Evolutionary conservation across 495 filamentous ascomycete genomes (phyloP).

Genomic region (Xanthoparmelia taractica): DNA sequence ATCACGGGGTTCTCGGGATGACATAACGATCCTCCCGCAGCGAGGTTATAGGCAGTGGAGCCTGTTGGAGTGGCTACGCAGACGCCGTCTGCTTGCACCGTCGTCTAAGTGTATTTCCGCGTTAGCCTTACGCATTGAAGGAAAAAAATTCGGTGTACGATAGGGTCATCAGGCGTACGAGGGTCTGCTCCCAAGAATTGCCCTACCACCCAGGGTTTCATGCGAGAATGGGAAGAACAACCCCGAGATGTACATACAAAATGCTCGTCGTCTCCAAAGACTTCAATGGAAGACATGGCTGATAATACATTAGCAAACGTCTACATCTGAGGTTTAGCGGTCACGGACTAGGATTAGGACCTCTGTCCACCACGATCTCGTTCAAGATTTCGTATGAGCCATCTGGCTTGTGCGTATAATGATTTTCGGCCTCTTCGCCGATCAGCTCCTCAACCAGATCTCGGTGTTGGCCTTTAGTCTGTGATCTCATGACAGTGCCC

Average conservation of each 20-base stretch:
- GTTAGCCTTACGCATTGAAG: too few relatives aligned
- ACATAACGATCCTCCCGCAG: slow-evolving; percentile 87
- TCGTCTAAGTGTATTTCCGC: slow-evolving; percentile 38
- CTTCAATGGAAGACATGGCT: slow-evolving; percentile 53
- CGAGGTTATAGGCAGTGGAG: slow-evolving; percentile 94
- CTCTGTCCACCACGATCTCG: slow-evolving; percentile 83
- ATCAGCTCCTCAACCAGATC: slow-evolving; percentile 88
- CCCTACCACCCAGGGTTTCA: too few relatives aligned
- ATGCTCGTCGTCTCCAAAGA: slow-evolving; percentile 94
- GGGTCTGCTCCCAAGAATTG: too few relatives aligned
- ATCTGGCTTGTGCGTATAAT: slow-evolving; percentile 72
- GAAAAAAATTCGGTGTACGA: too few relatives aligned
- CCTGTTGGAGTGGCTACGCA: slow-evolving; percentile 90
- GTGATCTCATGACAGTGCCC: slow-evolving; percentile 86
- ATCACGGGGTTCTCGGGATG: slow-evolving; percentile 97
- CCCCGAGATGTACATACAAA: slow-evolving; percentile 34
- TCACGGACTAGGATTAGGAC: slow-evolving; percentile 74
- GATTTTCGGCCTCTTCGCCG: slow-evolving; percentile 71
- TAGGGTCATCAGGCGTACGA: too few relatives aligned
- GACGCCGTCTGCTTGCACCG: slow-evolving; percentile 76
- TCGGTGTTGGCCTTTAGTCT: slow-evolving; percentile 36
- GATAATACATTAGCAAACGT: slow-evolving; percentile 16
- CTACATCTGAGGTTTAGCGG: neutral
- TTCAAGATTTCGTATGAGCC: slow-evolving; percentile 84
- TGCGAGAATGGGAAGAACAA: too few relatives aligned